These are phyloP conservation scores for Choanephora cucurbitarum DNA, from an alignment of 371 early-diverging fungal species.

Conservation along the genomic window DNA sequence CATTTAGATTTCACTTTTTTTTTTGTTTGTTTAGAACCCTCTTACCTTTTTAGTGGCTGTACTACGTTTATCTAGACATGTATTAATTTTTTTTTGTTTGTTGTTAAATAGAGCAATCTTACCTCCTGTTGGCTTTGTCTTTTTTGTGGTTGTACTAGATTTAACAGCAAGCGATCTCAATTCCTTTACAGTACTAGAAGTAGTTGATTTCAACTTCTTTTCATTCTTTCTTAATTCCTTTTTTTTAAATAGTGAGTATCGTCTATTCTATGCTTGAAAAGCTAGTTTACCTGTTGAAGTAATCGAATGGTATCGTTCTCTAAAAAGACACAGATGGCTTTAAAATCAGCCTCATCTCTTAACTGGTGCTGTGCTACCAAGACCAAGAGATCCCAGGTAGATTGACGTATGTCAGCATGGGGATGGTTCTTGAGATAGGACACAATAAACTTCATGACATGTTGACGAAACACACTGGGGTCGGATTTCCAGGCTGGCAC, in stretches of 20 bases:
- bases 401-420: constrained; percentile 67
- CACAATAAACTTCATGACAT: constrained; percentile 56
- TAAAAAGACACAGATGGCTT: constrained; percentile 10
- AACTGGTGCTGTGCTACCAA: constrained; percentile 12
- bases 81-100: background rate
- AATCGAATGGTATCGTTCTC: constrained; percentile 15
- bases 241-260: too few species aligned
- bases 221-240: constrained; percentile 19
- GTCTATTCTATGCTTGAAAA: background rate
- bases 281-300: constrained; percentile 10
- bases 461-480: constrained; percentile 7
- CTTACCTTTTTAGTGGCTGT: constrained; percentile 3
- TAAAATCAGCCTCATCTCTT: constrained; percentile 4
- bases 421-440: constrained; percentile 59
- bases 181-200: constrained; percentile 27
- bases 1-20: background rate
- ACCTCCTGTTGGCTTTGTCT: constrained; percentile 1
- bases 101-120: background rate
- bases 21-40: background rate
- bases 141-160: constrained; percentile 6
- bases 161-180: constrained; percentile 38
- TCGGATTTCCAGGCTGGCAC: constrained; percentile 36
- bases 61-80: constrained; percentile 3
- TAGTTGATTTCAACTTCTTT: constrained; percentile 6
- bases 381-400: constrained; percentile 52